phyloP scores from a whole-genome alignment of 495 filamentous ascomycete genomes.

The Talaromyces liani region DNA sequence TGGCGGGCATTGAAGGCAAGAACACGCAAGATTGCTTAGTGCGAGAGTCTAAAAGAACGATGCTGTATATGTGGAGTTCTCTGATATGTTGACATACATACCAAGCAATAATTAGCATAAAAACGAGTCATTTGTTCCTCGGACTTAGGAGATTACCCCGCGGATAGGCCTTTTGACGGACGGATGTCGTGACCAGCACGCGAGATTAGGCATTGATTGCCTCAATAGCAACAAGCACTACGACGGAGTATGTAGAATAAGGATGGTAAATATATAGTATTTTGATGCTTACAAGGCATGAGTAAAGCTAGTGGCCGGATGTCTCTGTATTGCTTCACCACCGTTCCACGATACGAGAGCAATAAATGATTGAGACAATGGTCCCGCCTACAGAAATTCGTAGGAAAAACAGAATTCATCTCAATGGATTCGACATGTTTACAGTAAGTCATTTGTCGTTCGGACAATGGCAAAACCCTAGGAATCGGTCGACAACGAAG shows the following conservation, averaged over 20 bases:
- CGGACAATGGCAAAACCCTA: slow-evolving; percentile 3
- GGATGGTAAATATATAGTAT: too few relatives aligned
- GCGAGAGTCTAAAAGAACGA: too few relatives aligned
- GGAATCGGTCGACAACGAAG: neutral
- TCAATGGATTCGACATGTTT: slow-evolving; percentile 7
- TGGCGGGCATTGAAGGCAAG: too few relatives aligned
- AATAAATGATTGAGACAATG: neutral
- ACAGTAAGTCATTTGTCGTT: slow-evolving; percentile 4
- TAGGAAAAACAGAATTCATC: slow-evolving; percentile 3
- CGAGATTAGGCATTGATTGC: neutral
- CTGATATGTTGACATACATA: too few relatives aligned
- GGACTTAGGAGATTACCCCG: neutral
- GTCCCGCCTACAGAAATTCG: neutral
- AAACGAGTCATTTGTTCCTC: too few relatives aligned
- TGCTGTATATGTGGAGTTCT: too few relatives aligned
- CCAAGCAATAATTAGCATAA: too few relatives aligned
- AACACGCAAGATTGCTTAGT: too few relatives aligned
- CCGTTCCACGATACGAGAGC: neutral
- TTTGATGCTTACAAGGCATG: too few relatives aligned
- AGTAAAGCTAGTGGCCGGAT: too few relatives aligned
- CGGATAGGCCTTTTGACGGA: too few relatives aligned
- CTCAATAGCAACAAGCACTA: neutral
- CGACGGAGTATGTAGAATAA: too few relatives aligned
- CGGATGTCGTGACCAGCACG: slow-evolving; percentile 5
- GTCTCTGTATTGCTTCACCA: neutral